Evolutionary conservation across 345 rosid genomes (phyloP), one percentile per base, ranked within the genome.

Genomic region (Melaleuca alternifolia): DNA sequence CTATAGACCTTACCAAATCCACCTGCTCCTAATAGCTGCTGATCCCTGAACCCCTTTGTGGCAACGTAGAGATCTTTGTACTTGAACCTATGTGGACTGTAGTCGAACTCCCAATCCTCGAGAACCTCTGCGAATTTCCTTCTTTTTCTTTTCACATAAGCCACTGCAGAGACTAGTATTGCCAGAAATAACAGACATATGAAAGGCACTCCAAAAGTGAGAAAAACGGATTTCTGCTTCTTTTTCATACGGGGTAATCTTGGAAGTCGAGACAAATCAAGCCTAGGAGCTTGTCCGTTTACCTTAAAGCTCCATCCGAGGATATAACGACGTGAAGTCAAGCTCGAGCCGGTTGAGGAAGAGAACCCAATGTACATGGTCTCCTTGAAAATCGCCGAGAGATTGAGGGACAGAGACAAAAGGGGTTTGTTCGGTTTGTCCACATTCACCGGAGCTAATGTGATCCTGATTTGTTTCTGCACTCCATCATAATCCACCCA

Each of bases 281-380:
- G 86, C 44, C 87, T 84, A 15, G 88, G 87, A 24, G 95, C 95
- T 54, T 89, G 82, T 1, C 87, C 93, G 48, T 93, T 93, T 18
- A 91, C 84, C 52, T 51, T 90, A 54, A 92, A 93, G 87, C 95
- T 96, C 96, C 98, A 96, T 46, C 98, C 96, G 44, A 93, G 83
- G 16, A 96, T 57, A 81, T 85, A 96, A 71, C 89, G 91, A 7
- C 41, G 41, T 41, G 90, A 59, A 10, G 85, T 12, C 23, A 90
- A 61, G 57, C 13, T 44, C 2, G 92, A 85, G 12, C 97, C 93
- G 1, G 96, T 92, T 2, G 98, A 84, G 2, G 98, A 91, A 11
- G 96, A 96, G 89, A 96, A 94, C 11, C 98, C 99, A 28, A 96
- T 93, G 57, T 54, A 94, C 95, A 94, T 93, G 6, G 57, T 57